Base-by-base conservation (phyloP, 2,329 filamentous ascomycete genomes). In the Colletotrichum coccodes region DNA sequence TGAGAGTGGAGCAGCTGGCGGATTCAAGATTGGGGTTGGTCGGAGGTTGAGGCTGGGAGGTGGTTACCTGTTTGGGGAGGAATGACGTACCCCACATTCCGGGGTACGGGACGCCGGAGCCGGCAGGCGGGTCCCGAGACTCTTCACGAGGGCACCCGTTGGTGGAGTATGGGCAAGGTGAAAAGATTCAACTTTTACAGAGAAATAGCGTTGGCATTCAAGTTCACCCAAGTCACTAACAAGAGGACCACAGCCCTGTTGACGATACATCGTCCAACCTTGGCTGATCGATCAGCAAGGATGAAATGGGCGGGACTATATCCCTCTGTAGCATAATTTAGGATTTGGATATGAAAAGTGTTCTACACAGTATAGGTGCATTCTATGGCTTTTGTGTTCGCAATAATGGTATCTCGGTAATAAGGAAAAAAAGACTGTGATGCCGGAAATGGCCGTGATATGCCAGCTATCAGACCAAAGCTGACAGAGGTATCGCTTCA, bases 71-170 rank as follows among this genome's bases (percentile, higher is more conserved):
- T 66, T 69, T 44, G 18, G 65, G 65, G 62, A 68, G 40, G 40
- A 60, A 66, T 69, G 61, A 57, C 62, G 56, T 69, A 46, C 61
- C 61, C 65, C 61, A 57, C 61, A 59, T 66, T 65, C 36, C 56
- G 50, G 61, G 54, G 7, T 30, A 28, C 36, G 54, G 49, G 26
- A 21, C 26, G 14, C 42, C 61, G 60, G 65, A 21, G n/a, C 28
- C 42, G 42, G 66, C 14, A 21, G 21, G 47, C 26, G 26, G 46
- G 16, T 21, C 30, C 36, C 14, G 32, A n/a, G 14, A 7, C 16
- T 53, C 11, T 11, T 18, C 8, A 14, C 23, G 32, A 32, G 9
- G 18, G 26, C 52, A n/a, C 26, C 36, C 12, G 26, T 21, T 16
- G 14, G 32, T 30, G 34, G 12, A 11, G 21, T 32, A 21, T 50